Evolutionary conservation across 495 filamentous ascomycete species (phyloP).

Genomic region (Astrothelium subdiscretum): DNA sequence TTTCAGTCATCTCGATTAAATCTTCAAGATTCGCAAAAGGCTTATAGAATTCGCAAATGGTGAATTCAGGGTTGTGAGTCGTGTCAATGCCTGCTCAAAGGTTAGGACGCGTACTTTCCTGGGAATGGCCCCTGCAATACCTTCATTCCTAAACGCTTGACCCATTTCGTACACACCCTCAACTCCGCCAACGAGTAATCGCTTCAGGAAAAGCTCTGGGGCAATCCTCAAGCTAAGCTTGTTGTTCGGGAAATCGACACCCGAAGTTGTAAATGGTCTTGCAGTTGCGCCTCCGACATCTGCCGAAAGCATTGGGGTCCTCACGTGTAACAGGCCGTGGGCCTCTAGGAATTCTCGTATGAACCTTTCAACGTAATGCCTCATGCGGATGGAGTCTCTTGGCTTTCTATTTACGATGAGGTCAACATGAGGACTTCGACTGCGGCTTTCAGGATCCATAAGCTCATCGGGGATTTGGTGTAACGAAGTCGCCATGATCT

Average conservation of each 20-base stretch:
- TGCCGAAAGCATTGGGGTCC: slow-evolving; percentile 73
- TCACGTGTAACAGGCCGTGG: slow-evolving; percentile 68
- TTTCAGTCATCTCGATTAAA: slow-evolving; percentile 64
- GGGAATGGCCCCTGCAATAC: slow-evolving; percentile 25
- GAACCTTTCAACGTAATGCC: slow-evolving; percentile 61
- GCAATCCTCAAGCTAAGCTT: slow-evolving; percentile 70
- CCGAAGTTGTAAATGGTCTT: slow-evolving; percentile 67
- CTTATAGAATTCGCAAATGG: slow-evolving; percentile 92
- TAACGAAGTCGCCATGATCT: slow-evolving; percentile 62
- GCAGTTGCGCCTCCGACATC: slow-evolving; percentile 73
- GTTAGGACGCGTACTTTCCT: not conserved
- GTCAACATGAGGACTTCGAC: slow-evolving; percentile 67
- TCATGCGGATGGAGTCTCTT: slow-evolving; percentile 57
- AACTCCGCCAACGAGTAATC: slow-evolving; percentile 82
- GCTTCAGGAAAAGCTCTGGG: slow-evolving; percentile 91
- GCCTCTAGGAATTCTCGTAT: slow-evolving; percentile 63
- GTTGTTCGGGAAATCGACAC: slow-evolving; percentile 58
- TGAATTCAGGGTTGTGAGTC: slow-evolving; percentile 95
- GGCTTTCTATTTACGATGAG: slow-evolving; percentile 57
- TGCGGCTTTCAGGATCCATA: slow-evolving; percentile 50
- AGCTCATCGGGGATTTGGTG: slow-evolving; percentile 60
- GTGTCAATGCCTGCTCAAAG: slow-evolving; percentile 52
- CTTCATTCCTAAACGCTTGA: slow-evolving; percentile 88
- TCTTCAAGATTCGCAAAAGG: slow-evolving; percentile 69
- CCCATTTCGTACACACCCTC: slow-evolving; percentile 88